Conservation (phyloP, 768 basidiomycete genomes). For the Lactarius vividus region DNA sequence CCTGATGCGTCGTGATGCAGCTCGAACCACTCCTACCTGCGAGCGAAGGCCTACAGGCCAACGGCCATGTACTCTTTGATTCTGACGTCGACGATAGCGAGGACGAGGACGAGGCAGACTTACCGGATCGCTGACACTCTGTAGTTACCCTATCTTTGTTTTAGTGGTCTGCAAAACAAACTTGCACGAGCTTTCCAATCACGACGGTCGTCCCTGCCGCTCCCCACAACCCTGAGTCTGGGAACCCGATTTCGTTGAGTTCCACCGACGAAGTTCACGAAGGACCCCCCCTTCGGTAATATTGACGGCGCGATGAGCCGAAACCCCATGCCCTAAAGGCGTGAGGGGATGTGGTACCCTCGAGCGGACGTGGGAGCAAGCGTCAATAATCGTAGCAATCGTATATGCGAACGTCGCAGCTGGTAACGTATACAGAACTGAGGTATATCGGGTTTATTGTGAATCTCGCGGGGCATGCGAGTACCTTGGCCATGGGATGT, state of each 20-base stretch:
- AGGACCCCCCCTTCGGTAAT: neutral
- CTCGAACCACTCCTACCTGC: slow-evolving; percentile 15
- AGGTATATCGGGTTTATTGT: neutral
- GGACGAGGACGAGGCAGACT: slow-evolving; percentile 5
- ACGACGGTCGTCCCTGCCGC: neutral
- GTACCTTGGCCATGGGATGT: neutral
- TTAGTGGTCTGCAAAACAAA: neutral
- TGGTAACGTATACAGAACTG: slow-evolving; percentile 2
- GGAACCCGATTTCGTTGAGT: neutral
- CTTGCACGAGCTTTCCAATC: neutral
- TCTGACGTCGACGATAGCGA: slow-evolving; percentile 18
- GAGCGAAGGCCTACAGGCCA: slow-evolving; percentile 1
- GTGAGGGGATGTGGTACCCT: neutral
- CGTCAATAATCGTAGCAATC: neutral
- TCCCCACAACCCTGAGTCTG: slow-evolving; percentile 1
- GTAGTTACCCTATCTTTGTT: slow-evolving; percentile 1
- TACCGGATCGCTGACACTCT: slow-evolving; percentile 5
- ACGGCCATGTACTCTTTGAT: slow-evolving; percentile 8
- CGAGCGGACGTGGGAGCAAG: neutral
- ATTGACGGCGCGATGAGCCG: slow-evolving; percentile 6
- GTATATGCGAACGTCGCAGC: slow-evolving; percentile 9
- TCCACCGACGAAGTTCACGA: neutral
- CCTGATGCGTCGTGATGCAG: slow-evolving; percentile 12
- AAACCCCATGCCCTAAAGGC: neutral
- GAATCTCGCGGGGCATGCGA: neutral